Conservation (phyloP, 2,329 filamentous ascomycete genomes). For the Colletotrichum sojae region DNA sequence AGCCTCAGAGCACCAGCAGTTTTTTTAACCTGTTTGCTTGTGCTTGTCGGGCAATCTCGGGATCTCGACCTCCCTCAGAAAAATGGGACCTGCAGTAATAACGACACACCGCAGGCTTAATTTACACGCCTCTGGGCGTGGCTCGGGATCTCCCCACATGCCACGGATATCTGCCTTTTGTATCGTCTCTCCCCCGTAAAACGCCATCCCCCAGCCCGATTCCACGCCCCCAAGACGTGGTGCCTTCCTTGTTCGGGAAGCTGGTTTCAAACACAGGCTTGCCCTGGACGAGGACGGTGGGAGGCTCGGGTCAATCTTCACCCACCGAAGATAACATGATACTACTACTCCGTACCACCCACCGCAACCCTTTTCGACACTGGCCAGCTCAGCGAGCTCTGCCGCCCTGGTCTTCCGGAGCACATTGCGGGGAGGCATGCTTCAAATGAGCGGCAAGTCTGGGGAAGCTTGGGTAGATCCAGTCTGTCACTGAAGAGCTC, state of each 20-base stretch:
- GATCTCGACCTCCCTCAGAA: slow-evolving; percentile 34
- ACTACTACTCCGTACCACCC: background rate
- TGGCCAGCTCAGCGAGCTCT: slow-evolving; percentile 18
- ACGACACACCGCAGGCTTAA: slow-evolving; percentile 20
- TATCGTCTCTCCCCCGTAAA: slow-evolving; percentile 23
- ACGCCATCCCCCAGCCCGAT: slow-evolving; percentile 26
- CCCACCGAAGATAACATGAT: slow-evolving; percentile 32
- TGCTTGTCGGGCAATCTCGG: slow-evolving; percentile 38
- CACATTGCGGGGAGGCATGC: slow-evolving; percentile 31
- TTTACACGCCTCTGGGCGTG: slow-evolving; percentile 28
- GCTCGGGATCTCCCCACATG: slow-evolving; percentile 30
- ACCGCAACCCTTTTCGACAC: background rate
- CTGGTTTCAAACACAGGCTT: slow-evolving; percentile 39
- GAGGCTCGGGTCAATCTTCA: slow-evolving; percentile 37
- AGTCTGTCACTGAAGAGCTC: slow-evolving; percentile 30
- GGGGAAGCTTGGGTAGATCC: slow-evolving; percentile 41
- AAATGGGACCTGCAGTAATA: slow-evolving; percentile 22
- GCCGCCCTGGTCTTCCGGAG: slow-evolving; percentile 23
- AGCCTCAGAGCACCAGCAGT: slow-evolving; percentile 18
- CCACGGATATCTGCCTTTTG: slow-evolving; percentile 19
- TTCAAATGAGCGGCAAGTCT: slow-evolving; percentile 25
- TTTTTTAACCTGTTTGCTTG: slow-evolving; percentile 33
- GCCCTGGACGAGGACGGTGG: slow-evolving; percentile 27
- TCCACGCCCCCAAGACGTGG: slow-evolving; percentile 22
- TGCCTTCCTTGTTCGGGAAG: slow-evolving; percentile 33